Evolutionary conservation across 208 protist genomes (phyloP).

Genomic region (Kentomonas sorsogonicus): DNA sequence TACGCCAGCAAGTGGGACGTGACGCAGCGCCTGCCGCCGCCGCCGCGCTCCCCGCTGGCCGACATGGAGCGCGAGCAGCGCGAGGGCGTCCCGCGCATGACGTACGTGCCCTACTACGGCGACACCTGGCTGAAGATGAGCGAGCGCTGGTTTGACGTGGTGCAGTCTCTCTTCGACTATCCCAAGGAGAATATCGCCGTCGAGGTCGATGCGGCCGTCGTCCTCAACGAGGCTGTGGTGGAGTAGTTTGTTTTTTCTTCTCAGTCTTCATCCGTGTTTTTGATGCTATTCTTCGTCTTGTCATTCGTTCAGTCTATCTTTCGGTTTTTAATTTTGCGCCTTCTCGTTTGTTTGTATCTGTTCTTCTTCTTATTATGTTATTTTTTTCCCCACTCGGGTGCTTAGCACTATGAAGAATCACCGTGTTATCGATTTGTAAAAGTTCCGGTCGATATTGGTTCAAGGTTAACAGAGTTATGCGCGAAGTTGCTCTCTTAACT

Average conservation of each 20-base stretch:
- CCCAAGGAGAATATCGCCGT: slow-evolving; percentile 45
- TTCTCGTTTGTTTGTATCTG: not conserved
- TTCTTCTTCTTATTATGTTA: not conserved
- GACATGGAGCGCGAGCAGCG: slow-evolving; percentile 66
- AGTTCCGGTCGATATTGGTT: not conserved
- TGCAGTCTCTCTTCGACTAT: slow-evolving; percentile 64
- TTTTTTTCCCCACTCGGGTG: not conserved
- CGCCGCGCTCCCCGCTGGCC: slow-evolving; percentile 65
- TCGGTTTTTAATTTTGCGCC: slow-evolving; percentile 12
- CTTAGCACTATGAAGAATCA: too few species aligned
- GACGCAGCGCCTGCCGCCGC: slow-evolving; percentile 68
- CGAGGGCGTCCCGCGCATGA: slow-evolving; percentile 35
- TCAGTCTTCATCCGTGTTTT: not conserved
- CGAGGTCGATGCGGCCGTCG: slow-evolving; percentile 23
- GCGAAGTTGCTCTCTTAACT: not conserved
- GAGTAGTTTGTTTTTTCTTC: not conserved
- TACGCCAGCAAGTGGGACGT: slow-evolving; percentile 82
- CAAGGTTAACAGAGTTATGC: not conserved
- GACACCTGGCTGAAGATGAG: slow-evolving; percentile 59
- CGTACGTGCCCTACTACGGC: slow-evolving; percentile 63
- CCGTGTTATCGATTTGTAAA: not conserved
- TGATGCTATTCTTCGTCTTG: not conserved
- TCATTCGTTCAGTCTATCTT: not conserved
- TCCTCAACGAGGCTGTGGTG: slow-evolving; percentile 36
- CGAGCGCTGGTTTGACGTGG: slow-evolving; percentile 62